A percentile compares a stretch with the other conserved stretches of the same genome.
Evolutionary conservation across 805 yeast species (phyloP).

Genomic region (Wickerhamomyces queroliae): DNA sequence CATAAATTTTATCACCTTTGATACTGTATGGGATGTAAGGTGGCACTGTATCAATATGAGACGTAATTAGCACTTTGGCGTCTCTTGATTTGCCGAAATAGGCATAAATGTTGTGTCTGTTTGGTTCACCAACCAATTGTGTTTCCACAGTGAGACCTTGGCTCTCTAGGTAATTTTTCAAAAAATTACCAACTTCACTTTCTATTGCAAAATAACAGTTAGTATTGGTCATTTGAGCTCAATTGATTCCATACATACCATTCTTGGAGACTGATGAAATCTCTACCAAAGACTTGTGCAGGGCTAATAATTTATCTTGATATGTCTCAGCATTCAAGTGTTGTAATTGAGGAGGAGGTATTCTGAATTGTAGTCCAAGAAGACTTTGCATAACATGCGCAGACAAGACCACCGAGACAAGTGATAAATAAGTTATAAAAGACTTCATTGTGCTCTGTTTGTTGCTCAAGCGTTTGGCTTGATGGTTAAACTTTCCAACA

Average conservation of each 20-base stretch:
- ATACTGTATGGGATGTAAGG: constrained; percentile 49
- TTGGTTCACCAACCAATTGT: constrained; percentile 25
- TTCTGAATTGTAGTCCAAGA: neutral
- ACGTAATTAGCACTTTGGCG: constrained; percentile 47
- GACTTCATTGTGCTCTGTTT: neutral
- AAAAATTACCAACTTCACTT: constrained; percentile 11
- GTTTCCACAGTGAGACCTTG: constrained; percentile 49
- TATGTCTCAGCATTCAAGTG: too few relatives aligned
- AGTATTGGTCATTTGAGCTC: neutral
- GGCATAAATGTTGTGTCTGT: constrained; percentile 51
- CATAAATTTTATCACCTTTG: constrained; percentile 44
- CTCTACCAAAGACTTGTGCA: constrained; percentile 22
- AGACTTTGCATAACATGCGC: neutral
- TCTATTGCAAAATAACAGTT: constrained; percentile 6
- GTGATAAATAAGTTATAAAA: neutral
- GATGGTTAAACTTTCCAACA: neutral
- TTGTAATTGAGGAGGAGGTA: too few relatives aligned
- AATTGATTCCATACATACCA: neutral
- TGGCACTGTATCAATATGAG: constrained; percentile 72
- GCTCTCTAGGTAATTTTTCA: constrained; percentile 9
- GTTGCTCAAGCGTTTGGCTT: neutral
- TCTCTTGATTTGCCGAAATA: constrained; percentile 38
- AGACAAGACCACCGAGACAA: neutral
- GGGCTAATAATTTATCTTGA: constrained; percentile 17
- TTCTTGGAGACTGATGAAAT: constrained; percentile 13